These are phyloP conservation scores for Metschnikowia drakensbergensis DNA, from an alignment of 805 yeast genomes.

Conservation along the genomic window DNA sequence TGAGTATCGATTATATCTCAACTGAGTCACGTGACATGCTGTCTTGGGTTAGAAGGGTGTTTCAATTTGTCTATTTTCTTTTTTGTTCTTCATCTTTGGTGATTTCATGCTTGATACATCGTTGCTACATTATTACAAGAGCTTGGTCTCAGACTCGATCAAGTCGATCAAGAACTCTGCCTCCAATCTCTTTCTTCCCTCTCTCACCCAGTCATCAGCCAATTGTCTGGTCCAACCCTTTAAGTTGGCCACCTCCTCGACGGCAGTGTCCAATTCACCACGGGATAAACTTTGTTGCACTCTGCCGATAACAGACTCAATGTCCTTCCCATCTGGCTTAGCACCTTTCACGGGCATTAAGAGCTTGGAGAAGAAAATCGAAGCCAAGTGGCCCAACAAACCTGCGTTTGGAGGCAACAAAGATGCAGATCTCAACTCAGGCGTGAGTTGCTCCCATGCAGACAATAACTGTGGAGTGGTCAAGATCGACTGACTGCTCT, in stretches of 20 bases:
- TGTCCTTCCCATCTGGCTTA: conserved; percentile 71
- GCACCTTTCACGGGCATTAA: conserved; percentile 75
- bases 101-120: neutral
- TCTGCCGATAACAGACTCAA: conserved; percentile 84
- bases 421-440: conserved; percentile 85
- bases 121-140: conserved; percentile 22
- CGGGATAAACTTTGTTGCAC: conserved; percentile 70
- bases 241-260: conserved; percentile 83
- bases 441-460: conserved; percentile 75
- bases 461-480: conserved; percentile 73
- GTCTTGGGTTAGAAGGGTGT: neutral
- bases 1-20: neutral
- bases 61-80: neutral
- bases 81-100: neutral
- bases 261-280: conserved; percentile 81
- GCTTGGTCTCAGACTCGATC: conserved; percentile 59
- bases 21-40: neutral
- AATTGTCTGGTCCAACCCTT: conserved; percentile 91
- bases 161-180: conserved; percentile 73
- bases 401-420: conserved; percentile 95
- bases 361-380: conserved; percentile 69
- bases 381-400: conserved; percentile 83
- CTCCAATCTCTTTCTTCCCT: conserved; percentile 86
- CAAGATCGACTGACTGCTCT: conserved; percentile 52
- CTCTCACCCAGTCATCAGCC: conserved; percentile 87